Conservation (phyloP, 495 filamentous ascomycete genomes). For the Xylaria telfairii region DNA sequence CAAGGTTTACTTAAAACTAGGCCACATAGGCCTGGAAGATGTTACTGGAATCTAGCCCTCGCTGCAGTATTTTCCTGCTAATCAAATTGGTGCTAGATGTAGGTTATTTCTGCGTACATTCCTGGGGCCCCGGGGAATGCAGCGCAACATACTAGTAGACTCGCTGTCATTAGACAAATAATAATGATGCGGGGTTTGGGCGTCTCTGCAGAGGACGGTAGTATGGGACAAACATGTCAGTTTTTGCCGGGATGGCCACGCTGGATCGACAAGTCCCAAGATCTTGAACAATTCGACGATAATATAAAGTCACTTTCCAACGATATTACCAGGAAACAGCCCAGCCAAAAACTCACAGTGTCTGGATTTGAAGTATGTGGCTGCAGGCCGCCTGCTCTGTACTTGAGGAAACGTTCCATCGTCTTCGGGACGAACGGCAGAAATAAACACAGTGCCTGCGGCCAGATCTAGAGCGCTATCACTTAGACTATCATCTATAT, state of each 20-base stretch:
- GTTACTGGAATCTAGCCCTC: neutral
- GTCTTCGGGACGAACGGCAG: conserved; percentile 21
- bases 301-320: neutral
- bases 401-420: conserved; percentile 12
- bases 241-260: neutral
- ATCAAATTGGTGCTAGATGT: neutral
- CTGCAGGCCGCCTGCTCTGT: neutral
- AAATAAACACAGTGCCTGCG: conserved; percentile 19
- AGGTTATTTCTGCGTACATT: neutral
- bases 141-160: neutral
- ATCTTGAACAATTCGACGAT: conserved; percentile 1
- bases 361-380: neutral
- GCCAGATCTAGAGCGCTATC: conserved; percentile 4
- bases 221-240: neutral
- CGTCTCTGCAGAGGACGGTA: neutral
- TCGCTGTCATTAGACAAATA: neutral
- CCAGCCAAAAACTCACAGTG: conserved; percentile 1
- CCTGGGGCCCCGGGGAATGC: neutral
- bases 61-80: neutral
- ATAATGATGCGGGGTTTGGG: neutral
- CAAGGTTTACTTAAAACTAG: neutral
- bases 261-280: neutral
- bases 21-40: neutral
- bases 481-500: conserved; percentile 3
- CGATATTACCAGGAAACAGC: neutral